Evolutionary conservation across 495 filamentous ascomycete genomes (phyloP).

Genomic region (Talaromyces thailandensis): DNA sequence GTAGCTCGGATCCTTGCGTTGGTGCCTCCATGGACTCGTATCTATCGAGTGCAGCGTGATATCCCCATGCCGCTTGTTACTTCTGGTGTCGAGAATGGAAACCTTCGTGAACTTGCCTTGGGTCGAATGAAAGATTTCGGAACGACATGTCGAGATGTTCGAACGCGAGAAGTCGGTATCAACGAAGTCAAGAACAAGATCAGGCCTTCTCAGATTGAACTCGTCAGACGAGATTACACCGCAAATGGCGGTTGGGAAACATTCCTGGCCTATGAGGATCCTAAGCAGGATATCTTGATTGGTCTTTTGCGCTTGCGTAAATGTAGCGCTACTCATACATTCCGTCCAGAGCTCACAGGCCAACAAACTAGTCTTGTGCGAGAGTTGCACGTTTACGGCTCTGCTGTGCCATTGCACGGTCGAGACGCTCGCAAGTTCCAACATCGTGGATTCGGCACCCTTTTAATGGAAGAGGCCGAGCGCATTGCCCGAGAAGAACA

Average conservation of each 20-base stretch:
- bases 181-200: conserved; percentile 99
- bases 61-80: conserved; percentile 98
- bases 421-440: conserved; percentile 93
- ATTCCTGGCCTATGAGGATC: conserved; percentile 95
- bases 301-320: conserved; percentile 83
- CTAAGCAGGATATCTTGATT: conserved; percentile 96
- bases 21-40: conserved; percentile 94
- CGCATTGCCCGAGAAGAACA: conserved; percentile 91
- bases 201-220: conserved; percentile 88
- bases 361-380: conserved; percentile 88
- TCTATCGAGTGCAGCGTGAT: conserved; percentile 96
- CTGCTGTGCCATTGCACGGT: conserved; percentile 88
- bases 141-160: conserved; percentile 94
- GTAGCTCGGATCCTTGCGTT: conserved; percentile 92
- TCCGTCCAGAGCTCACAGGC: conserved; percentile 73
- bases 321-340: conserved; percentile 83
- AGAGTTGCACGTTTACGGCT: conserved; percentile 94
- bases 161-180: conserved; percentile 93
- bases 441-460: conserved; percentile 92
- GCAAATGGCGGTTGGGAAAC: conserved; percentile 98
- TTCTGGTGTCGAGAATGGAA: conserved; percentile 94
- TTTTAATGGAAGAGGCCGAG: conserved; percentile 97
- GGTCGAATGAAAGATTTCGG: conserved; percentile 98
- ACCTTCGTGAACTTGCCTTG: conserved; percentile 84
- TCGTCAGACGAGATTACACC: conserved; percentile 88